phyloP scores from a whole-genome alignment of 1,139 yeast genomes.

The Suhomyces guaymorum region DNA sequence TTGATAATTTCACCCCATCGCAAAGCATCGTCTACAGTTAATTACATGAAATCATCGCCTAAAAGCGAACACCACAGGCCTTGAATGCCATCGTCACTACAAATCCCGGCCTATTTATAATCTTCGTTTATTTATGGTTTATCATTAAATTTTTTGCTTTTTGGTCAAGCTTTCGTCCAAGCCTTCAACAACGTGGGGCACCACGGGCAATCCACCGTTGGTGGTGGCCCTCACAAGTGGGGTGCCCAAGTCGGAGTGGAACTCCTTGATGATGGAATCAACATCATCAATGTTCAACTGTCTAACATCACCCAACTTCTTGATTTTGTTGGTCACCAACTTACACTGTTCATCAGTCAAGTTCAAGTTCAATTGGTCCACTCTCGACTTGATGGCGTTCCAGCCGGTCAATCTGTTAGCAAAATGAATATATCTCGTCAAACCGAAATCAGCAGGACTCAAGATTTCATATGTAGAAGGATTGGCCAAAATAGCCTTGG shows the following conservation, averaged over 20 bases:
- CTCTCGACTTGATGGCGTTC: constrained; percentile 98
- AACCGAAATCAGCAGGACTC: constrained; percentile 92
- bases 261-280: constrained; percentile 93
- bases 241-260: constrained; percentile 65
- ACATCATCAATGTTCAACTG: constrained; percentile 95
- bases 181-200: constrained; percentile 24
- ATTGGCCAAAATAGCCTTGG: constrained; percentile 97
- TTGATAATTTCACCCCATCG: too few species aligned
- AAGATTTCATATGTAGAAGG: constrained; percentile 97
- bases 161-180: constrained; percentile 16
- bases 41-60: too few species aligned
- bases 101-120: not conserved
- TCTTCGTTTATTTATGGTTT: constrained; percentile 2
- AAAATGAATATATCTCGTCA: constrained; percentile 92
- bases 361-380: constrained; percentile 89
- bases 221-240: constrained; percentile 25
- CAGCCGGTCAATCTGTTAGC: constrained; percentile 98
- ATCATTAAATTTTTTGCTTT: constrained; percentile 10
- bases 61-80: too few species aligned
- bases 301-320: constrained; percentile 92
- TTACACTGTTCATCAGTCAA: constrained; percentile 91
- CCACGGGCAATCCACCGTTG: constrained; percentile 14
- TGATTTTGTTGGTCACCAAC: constrained; percentile 91
- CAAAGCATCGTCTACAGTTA: too few species aligned
- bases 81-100: too few species aligned